phyloP scores from a whole-genome alignment of 2,329 filamentous ascomycete species.

The Colletotrichum tabaci region DNA sequence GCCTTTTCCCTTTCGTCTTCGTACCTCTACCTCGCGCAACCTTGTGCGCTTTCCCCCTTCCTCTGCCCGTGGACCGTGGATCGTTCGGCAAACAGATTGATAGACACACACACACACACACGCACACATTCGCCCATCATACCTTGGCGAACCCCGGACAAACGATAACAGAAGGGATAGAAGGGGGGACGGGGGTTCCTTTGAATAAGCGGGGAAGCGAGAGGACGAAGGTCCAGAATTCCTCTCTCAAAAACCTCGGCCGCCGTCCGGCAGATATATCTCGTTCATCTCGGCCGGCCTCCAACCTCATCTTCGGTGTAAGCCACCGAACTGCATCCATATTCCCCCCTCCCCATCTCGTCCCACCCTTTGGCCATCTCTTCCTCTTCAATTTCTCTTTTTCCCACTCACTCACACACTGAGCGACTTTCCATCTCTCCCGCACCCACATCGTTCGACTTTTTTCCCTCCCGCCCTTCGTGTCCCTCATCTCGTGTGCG shows the following conservation, averaged over 20 bases:
- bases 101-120: not conserved
- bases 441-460: conserved; percentile 36
- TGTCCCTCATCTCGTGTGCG: conserved; percentile 1
- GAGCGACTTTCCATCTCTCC: conserved; percentile 27
- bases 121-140: not conserved
- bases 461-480: not conserved
- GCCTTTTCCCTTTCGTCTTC: conserved; percentile 7
- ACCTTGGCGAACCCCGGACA: conserved; percentile 32
- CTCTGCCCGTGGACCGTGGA: not conserved
- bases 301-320: conserved; percentile 38
- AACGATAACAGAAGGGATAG: conserved; percentile 26
- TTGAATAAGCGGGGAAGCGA: conserved; percentile 18
- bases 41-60: not conserved
- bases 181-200: not conserved
- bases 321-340: conserved; percentile 42
- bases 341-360: conserved; percentile 31
- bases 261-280: conserved; percentile 30
- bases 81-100: not conserved
- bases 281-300: conserved; percentile 29
- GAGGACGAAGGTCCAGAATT: conserved; percentile 28
- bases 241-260: conserved; percentile 28
- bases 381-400: conserved; percentile 1
- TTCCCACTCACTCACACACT: conserved; percentile 25
- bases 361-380: conserved; percentile 1
- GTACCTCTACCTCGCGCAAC: conserved; percentile 37